Evolutionary conservation across 352 stramenopile genomes (phyloP).

Genomic region (Globisporangium spiculum): DNA sequence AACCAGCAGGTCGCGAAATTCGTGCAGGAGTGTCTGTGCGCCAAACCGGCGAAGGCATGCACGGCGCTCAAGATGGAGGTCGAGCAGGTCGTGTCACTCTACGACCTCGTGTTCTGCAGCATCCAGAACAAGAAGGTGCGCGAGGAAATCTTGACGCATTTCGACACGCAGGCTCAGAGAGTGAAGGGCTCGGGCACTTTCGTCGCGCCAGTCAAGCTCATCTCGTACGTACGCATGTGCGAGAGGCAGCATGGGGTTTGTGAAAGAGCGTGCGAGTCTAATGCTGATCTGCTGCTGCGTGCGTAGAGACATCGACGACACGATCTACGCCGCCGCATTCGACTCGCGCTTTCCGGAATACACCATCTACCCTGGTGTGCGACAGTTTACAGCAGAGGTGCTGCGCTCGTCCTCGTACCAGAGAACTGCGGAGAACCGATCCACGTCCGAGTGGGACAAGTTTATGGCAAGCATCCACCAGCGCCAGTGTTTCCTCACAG

Average conservation of each 20-base stretch:
- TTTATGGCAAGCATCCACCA: not conserved
- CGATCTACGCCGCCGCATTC: constrained; percentile 11
- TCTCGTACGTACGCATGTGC: constrained; percentile 15
- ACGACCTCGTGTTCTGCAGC: constrained; percentile 14
- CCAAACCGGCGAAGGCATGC: constrained; percentile 9
- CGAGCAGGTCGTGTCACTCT: constrained; percentile 18
- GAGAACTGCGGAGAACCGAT: not conserved
- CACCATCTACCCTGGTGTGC: constrained; percentile 20
- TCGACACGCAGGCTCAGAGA: constrained; percentile 12
- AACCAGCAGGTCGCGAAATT: constrained; percentile 12
- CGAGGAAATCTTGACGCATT: constrained; percentile 18
- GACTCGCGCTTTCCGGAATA: constrained; percentile 18
- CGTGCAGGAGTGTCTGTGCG: constrained; percentile 18
- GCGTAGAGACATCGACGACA: constrained; percentile 18
- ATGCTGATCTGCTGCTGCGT: not conserved
- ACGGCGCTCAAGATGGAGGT: constrained; percentile 20
- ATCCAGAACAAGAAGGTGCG: constrained; percentile 12
- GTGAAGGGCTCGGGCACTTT: not conserved
- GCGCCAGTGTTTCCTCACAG: constrained; percentile 15
- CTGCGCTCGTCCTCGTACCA: not conserved
- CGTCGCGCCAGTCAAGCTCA: constrained; percentile 14
- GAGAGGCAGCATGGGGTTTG: not conserved
- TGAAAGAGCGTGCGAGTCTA: not conserved
- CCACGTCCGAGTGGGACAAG: not conserved
- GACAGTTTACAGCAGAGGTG: constrained; percentile 18